A percentile compares a stretch with the other conserved stretches of the same genome.
Conservation (phyloP, 495 filamentous ascomycete species). For the Oleoguttula mirabilis region DNA sequence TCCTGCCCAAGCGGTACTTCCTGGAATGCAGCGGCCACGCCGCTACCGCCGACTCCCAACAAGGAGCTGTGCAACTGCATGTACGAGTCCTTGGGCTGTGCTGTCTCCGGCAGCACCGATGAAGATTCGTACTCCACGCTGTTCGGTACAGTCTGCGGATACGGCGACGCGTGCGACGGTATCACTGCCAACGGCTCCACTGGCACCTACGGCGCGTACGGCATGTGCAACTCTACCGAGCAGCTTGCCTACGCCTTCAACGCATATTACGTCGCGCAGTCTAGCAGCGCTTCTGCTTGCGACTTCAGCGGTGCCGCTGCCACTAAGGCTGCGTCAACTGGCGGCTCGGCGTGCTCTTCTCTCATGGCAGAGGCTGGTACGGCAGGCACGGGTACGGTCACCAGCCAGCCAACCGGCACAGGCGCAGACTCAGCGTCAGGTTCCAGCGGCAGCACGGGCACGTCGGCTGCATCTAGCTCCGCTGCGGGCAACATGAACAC, state of each 20-base stretch:
- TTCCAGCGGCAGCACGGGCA: slow-evolving; percentile 1
- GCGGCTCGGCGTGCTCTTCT: slow-evolving; percentile 40
- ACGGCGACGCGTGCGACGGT: slow-evolving; percentile 48
- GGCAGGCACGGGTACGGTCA: slow-evolving; percentile 53
- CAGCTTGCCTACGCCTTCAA: slow-evolving; percentile 74
- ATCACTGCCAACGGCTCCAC: slow-evolving; percentile 56
- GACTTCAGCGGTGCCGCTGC: slow-evolving; percentile 59
- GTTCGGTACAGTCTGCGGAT: slow-evolving; percentile 64
- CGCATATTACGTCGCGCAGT: slow-evolving; percentile 52
- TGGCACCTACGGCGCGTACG: slow-evolving; percentile 76
- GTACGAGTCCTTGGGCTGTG: slow-evolving; percentile 56
- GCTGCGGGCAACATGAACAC: neutral
- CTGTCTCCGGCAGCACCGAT: slow-evolving; percentile 40
- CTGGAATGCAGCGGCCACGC: slow-evolving; percentile 55
- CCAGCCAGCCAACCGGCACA: slow-evolving; percentile 39
- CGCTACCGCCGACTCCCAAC: slow-evolving; percentile 73
- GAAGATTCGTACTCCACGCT: slow-evolving; percentile 47
- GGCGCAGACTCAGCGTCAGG: slow-evolving; percentile 33
- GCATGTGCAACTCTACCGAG: slow-evolving; percentile 70
- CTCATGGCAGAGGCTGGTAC: slow-evolving; percentile 50
- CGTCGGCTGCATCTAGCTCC: neutral
- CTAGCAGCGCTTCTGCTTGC: slow-evolving; percentile 53
- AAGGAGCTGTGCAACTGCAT: slow-evolving; percentile 69
- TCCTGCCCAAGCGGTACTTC: slow-evolving; percentile 53
- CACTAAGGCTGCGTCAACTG: slow-evolving; percentile 32